These are phyloP conservation scores for Hypoxylon sp. DNA, from an alignment of 2,329 filamentous ascomycete species.

Conservation along the genomic window DNA sequence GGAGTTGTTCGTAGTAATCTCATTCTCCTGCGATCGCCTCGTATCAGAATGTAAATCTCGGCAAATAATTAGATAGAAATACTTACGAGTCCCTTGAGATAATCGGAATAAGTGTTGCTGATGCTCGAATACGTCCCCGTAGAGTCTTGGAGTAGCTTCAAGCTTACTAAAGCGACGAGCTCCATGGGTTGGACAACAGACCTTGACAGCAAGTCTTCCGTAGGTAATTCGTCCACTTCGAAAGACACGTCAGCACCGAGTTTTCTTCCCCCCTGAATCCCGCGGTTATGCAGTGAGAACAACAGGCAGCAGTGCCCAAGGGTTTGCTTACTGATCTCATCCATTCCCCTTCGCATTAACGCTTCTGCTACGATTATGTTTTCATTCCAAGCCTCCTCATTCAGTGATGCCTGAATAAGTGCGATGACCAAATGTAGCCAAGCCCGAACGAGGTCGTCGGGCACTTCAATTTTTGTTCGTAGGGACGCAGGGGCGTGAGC, in stretches of 20 bases:
- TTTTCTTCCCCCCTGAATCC: not conserved
- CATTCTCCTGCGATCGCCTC: constrained; percentile 54
- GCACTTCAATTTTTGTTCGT: constrained; percentile 53
- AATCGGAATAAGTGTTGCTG: constrained; percentile 60
- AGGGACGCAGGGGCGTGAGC: constrained; percentile 49
- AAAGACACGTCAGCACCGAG: constrained; percentile 13
- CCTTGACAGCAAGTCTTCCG: constrained; percentile 54
- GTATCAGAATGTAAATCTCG: constrained; percentile 39
- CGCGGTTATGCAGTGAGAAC: not conserved
- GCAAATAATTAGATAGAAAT: not conserved
- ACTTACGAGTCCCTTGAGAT: constrained; percentile 59
- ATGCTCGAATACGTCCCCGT: constrained; percentile 58
- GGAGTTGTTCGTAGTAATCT: constrained; percentile 58
- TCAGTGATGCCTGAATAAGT: constrained; percentile 52
- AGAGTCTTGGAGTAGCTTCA: constrained; percentile 58
- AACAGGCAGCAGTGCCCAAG: not conserved
- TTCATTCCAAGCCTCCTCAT: constrained; percentile 47
- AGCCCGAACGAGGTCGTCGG: constrained; percentile 56
- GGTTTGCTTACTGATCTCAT: constrained; percentile 50
- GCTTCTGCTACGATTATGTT: constrained; percentile 53
- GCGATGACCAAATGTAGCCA: constrained; percentile 62
- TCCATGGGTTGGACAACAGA: constrained; percentile 61
- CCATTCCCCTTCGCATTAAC: constrained; percentile 56
- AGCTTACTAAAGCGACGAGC: constrained; percentile 58
- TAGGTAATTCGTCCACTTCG: constrained; percentile 53